These are phyloP conservation scores for Saccharomycopsis synnaedendra DNA, from an alignment of 805 yeast genomes.

Conservation along the genomic window DNA sequence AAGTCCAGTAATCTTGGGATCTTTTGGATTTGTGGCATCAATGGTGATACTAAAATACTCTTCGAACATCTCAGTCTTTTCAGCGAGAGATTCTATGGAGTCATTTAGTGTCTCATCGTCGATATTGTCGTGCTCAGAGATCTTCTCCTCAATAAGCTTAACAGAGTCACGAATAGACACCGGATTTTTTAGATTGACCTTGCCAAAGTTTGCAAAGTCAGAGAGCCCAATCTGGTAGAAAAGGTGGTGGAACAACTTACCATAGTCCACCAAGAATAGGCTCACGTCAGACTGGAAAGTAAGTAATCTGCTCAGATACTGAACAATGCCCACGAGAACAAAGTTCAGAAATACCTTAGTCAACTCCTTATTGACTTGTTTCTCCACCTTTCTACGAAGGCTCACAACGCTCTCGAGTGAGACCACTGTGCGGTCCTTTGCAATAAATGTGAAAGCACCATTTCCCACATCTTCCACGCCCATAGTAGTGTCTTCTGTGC, in stretches of 20 bases:
- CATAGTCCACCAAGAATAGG: conserved; percentile 72
- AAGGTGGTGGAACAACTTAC: conserved; percentile 49
- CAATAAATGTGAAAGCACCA: conserved; percentile 5
- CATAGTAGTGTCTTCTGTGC: neutral
- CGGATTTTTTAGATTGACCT: conserved; percentile 28
- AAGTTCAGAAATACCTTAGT: conserved; percentile 60
- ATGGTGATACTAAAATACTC: conserved; percentile 65
- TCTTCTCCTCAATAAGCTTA: conserved; percentile 18
- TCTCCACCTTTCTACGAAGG: conserved; percentile 41
- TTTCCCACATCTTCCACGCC: conserved; percentile 8
- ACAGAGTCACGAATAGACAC: conserved; percentile 25
- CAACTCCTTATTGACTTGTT: conserved; percentile 35
- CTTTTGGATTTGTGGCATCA: conserved; percentile 22
- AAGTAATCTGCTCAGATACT: conserved; percentile 52
- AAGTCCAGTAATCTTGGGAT: conserved; percentile 24
- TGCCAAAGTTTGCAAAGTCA: conserved; percentile 77
- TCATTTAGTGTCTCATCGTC: neutral
- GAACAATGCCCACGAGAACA: conserved; percentile 76
- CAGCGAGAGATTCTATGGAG: conserved; percentile 21
- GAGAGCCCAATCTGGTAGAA: conserved; percentile 74
- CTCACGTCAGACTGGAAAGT: conserved; percentile 81
- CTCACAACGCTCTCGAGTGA: conserved; percentile 47
- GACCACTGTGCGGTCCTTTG: conserved; percentile 29
- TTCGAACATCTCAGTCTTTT: conserved; percentile 63
- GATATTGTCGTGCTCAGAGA: neutral